Percentiles rank a stretch among this genome's conserved stretches.
Evolutionary conservation across 495 filamentous ascomycete species (phyloP).

Genomic region (Hyaloscypha bicolor): DNA sequence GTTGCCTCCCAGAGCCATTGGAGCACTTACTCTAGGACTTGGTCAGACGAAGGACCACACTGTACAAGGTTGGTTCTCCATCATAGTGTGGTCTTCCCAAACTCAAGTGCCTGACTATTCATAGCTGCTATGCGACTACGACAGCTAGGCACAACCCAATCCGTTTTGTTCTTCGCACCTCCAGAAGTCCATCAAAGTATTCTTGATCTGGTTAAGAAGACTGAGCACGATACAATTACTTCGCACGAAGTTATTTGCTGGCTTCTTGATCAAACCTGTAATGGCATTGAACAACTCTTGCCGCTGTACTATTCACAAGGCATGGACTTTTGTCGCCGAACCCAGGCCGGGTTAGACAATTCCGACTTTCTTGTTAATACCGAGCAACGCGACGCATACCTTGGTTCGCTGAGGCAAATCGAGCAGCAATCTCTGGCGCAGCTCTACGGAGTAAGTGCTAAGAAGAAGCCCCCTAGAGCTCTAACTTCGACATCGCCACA

Average conservation of each 20-base stretch:
- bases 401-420: constrained; percentile 40
- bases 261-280: constrained; percentile 65
- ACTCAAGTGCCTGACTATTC: background rate
- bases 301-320: constrained; percentile 60
- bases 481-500: constrained; percentile 17
- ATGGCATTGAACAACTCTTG: constrained; percentile 53
- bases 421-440: constrained; percentile 50
- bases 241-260: constrained; percentile 45
- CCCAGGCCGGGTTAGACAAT: constrained; percentile 25
- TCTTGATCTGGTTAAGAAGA: constrained; percentile 21
- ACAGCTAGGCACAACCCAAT: constrained; percentile 42
- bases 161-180: constrained; percentile 46
- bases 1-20: constrained; percentile 47
- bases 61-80: constrained; percentile 54
- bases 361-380: constrained; percentile 33
- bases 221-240: background rate
- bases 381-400: constrained; percentile 38
- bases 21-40: constrained; percentile 57
- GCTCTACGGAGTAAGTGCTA: constrained; percentile 42
- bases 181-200: constrained; percentile 49
- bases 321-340: constrained; percentile 53
- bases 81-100: background rate
- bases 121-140: constrained; percentile 53
- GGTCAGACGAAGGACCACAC: constrained; percentile 59
- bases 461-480: constrained; percentile 9